Evolutionary conservation across 2,329 filamentous ascomycete species (phyloP).

Genomic region (Curvularia sp.): DNA sequence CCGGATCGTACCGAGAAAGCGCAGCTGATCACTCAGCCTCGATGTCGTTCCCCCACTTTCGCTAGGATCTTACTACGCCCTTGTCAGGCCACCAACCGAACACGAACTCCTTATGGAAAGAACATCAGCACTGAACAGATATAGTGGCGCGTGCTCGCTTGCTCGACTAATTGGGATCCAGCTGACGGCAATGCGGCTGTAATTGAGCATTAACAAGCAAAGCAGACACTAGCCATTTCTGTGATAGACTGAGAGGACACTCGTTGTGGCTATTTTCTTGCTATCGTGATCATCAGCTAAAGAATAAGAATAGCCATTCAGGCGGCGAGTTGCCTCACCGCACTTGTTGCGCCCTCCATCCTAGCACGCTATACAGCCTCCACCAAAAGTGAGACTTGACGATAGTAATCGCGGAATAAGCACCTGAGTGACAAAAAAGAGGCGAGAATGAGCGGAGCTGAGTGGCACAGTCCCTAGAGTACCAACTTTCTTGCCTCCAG

Average conservation of each 20-base stretch:
- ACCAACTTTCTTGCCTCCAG: neutral
- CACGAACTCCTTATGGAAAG: neutral
- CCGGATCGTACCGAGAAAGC: neutral
- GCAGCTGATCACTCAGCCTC: conserved; percentile 6
- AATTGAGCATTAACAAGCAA: neutral
- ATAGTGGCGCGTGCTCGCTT: conserved; percentile 6
- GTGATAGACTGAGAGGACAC: neutral
- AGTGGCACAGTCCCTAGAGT: neutral
- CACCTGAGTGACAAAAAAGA: neutral
- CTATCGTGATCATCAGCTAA: neutral
- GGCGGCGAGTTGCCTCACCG: neutral
- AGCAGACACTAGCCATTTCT: neutral
- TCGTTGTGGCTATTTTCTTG: neutral
- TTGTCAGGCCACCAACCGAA: neutral
- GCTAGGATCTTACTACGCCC: neutral
- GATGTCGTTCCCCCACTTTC: conserved; percentile 3
- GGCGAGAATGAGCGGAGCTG: neutral
- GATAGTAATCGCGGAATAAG: neutral
- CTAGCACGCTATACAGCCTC: conserved; percentile 5
- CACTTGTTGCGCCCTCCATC: neutral
- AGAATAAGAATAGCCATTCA: neutral
- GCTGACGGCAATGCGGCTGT: conserved; percentile 6
- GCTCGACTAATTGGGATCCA: neutral
- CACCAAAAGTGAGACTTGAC: conserved; percentile 9
- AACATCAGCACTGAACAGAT: conserved; percentile 5